Conservation (phyloP, 805 yeast genomes). For the Lachancea sp. region DNA sequence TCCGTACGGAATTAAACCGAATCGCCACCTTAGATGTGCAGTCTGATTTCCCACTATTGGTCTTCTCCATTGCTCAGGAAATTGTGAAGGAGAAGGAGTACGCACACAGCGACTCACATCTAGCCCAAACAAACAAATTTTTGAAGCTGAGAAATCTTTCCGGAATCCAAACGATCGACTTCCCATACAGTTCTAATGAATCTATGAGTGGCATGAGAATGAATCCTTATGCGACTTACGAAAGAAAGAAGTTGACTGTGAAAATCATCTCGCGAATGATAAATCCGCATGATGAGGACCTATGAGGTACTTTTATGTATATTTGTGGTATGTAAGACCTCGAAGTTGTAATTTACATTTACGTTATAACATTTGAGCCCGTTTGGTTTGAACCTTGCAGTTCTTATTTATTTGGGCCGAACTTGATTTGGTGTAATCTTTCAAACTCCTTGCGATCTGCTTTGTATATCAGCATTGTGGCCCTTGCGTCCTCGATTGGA, state of each 20-base stretch:
- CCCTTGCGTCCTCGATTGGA: slow-evolving; percentile 85
- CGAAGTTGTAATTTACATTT: slow-evolving; percentile 1
- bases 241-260: slow-evolving; percentile 22
- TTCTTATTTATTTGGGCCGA: slow-evolving; percentile 7
- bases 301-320: not conserved
- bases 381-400: too few species aligned
- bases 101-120: slow-evolving; percentile 19
- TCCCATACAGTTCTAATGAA: slow-evolving; percentile 10
- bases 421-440: slow-evolving; percentile 25
- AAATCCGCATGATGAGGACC: not conserved
- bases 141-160: slow-evolving; percentile 24
- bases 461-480: slow-evolving; percentile 77
- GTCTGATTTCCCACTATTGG: slow-evolving; percentile 31
- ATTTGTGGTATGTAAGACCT: not conserved
- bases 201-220: slow-evolving; percentile 13
- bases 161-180: slow-evolving; percentile 13
- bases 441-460: slow-evolving; percentile 59
- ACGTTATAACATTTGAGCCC: too few species aligned
- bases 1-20: slow-evolving; percentile 31
- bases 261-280: slow-evolving; percentile 21
- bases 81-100: slow-evolving; percentile 32
- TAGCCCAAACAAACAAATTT: slow-evolving; percentile 16
- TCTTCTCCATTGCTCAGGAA: slow-evolving; percentile 28
- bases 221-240: slow-evolving; percentile 15
- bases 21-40: slow-evolving; percentile 27